Evolutionary conservation across 192 early-diverging fungal genomes (phyloP).

Genomic region (Coemansia sp.): DNA sequence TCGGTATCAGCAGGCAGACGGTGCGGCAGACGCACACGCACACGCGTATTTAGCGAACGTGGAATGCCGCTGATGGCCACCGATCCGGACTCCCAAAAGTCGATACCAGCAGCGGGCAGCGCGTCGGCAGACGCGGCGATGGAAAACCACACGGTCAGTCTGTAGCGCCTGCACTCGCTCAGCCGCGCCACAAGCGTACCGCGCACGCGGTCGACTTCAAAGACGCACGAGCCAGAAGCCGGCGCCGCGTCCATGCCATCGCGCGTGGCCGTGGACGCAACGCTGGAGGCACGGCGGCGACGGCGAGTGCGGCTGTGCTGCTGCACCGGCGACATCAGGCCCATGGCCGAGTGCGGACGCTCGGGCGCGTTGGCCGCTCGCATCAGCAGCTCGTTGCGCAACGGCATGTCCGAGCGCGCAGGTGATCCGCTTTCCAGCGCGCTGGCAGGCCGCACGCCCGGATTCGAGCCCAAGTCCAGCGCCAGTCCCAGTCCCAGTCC

Average conservation of each 20-base stretch:
- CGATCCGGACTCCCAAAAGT: conserved; percentile 13
- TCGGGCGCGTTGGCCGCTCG: conserved; percentile 3
- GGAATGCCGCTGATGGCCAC: conserved; percentile 15
- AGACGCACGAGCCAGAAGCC: conserved; percentile 2
- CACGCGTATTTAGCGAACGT: conserved; percentile 16
- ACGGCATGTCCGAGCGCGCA: neutral
- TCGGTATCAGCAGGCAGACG: conserved; percentile 2
- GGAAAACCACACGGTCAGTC: conserved; percentile 19
- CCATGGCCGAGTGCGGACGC: conserved; percentile 27
- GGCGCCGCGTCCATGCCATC: neutral
- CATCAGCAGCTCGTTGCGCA: neutral
- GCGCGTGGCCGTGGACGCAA: neutral
- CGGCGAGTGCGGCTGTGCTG: neutral
- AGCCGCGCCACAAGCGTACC: conserved; percentile 18
- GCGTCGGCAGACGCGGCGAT: conserved; percentile 6
- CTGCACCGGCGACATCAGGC: conserved; percentile 6
- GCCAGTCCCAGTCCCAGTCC: neutral
- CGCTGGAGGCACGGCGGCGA: neutral
- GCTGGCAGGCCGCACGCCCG: conserved; percentile 9
- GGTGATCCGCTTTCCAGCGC: conserved; percentile 2
- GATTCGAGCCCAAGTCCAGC: neutral
- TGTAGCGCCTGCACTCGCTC: conserved; percentile 11
- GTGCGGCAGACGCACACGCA: conserved; percentile 24
- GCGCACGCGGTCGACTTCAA: conserved; percentile 12
- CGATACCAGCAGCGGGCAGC: neutral